Evolutionary conservation across 768 basidiomycete genomes (phyloP), one percentile per base, ranked within the genome.

Genomic region (Mycena alexandri): DNA sequence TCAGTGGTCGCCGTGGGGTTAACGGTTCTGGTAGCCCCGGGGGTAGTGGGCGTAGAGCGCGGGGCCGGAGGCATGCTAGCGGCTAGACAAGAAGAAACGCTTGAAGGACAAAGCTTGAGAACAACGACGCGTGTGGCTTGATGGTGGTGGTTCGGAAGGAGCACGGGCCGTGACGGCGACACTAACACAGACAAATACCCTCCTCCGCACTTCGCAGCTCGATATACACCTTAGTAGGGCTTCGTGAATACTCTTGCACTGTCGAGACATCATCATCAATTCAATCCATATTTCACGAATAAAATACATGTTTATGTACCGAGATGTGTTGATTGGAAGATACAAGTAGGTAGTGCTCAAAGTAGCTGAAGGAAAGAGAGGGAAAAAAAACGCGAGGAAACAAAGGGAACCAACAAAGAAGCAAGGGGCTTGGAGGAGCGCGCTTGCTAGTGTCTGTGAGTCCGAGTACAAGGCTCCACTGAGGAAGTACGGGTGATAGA

Each of bases 281-380:
- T 65, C 51, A 57, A 67, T 68, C 67, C 67, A 63, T 59, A 62
- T 67, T 64, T 67, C 66, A 67, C 53, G 66, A 60, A 68, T 68
- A 68, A 68, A 68, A 68, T 68, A 68, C 67, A 68, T 62, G 58
- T 64, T 64, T 61, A 53, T 63, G 50, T 67, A 22, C 61, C 67
- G 61, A 68, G 61, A 68, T 68, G 52, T 50, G 62, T 24, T 34
- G 58, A 41, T 43, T 54, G 62, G 60, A 68, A 68, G 52, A 68
- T 64, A 68, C 61, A 64, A 56, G 60, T 68, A 61, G 61, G 10
- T 38, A 33, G 41, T 36, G 52, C 43, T 51, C 22, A 60, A 42
- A 50, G 58, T 60, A 64, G 67, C 51, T 55, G 58, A 54, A 60
- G 38, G 38, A 58, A 54, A 19, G 41, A 14, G 61, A 47, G 41